A percentile compares a stretch with the other conserved stretches of the same genome.
phyloP scores from a whole-genome alignment of 2,329 filamentous ascomycete species.

The Trichoderma arundinaceum region DNA sequence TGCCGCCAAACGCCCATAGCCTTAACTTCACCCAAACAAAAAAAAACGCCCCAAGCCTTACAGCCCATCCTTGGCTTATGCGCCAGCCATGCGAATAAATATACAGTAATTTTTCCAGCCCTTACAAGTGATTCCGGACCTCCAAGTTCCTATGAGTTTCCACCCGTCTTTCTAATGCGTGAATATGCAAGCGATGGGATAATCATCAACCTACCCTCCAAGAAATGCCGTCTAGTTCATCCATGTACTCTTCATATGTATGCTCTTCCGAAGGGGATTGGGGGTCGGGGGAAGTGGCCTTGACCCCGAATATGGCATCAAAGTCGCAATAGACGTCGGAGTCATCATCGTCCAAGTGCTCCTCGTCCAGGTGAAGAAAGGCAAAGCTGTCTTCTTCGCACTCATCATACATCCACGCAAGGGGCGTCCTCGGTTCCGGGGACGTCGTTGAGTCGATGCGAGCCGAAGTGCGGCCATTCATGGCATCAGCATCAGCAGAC shows the following conservation, averaged over 20 bases:
- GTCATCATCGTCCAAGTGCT: constrained; percentile 55
- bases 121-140: constrained; percentile 16
- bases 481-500: constrained; percentile 38
- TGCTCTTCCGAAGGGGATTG: constrained; percentile 45
- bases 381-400: constrained; percentile 55
- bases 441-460: constrained; percentile 43
- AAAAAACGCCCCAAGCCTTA: constrained; percentile 25
- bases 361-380: constrained; percentile 55
- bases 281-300: constrained; percentile 32
- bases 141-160: not conserved
- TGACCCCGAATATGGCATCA: constrained; percentile 46
- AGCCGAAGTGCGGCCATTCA: constrained; percentile 40
- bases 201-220: constrained; percentile 41
- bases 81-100: constrained; percentile 32
- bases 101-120: constrained; percentile 31
- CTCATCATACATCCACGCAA: constrained; percentile 39
- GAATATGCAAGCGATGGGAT: not conserved
- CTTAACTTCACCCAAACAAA: constrained; percentile 22
- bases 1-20: constrained; percentile 30
- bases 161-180: constrained; percentile 19
- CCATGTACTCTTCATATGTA: constrained; percentile 60
- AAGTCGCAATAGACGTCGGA: constrained; percentile 62
- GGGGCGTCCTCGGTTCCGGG: constrained; percentile 43
- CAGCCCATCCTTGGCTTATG: constrained; percentile 23
- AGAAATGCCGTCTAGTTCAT: constrained; percentile 61